These are phyloP conservation scores for Medicago truncatula DNA, from an alignment of 306 rosid species.

Conservation along the genomic window DNA sequence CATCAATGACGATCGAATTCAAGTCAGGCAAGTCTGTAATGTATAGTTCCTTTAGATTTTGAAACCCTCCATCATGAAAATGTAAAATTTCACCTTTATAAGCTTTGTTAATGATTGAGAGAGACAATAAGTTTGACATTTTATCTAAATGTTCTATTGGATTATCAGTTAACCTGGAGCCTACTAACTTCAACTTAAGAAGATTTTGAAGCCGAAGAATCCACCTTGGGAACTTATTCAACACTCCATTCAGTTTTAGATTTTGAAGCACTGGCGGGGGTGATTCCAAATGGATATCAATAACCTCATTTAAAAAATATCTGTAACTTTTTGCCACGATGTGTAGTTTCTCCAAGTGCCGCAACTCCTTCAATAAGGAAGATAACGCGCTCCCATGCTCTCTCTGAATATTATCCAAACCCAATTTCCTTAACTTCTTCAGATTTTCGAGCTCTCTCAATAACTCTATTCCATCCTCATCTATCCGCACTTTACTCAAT, in stretches of 20 bases:
- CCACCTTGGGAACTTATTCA: constrained; percentile 3
- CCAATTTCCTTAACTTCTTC: not conserved
- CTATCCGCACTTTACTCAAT: not conserved
- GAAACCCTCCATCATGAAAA: constrained; percentile 19
- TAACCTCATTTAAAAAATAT: too few species aligned
- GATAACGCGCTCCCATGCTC: not conserved
- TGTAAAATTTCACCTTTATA: constrained; percentile 1
- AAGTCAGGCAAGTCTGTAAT: not conserved
- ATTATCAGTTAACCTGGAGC: not conserved
- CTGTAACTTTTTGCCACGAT: too few species aligned
- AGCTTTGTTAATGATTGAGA: not conserved
- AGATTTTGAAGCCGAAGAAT: not conserved
- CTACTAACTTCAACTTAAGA: not conserved
- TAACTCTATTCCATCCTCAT: not conserved
- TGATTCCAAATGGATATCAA: not conserved
- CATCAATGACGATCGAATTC: not conserved
- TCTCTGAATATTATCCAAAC: not conserved
- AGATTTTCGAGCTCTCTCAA: constrained; percentile 15
- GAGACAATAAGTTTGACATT: not conserved
- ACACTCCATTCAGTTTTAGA: not conserved
- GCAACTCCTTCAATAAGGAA: not conserved
- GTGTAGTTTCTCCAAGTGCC: not conserved
- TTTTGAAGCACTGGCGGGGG: not conserved
- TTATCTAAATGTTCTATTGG: not conserved
- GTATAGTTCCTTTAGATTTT: not conserved